Evolutionary conservation across 2,329 filamentous ascomycete genomes (phyloP).

Genomic region (Fusarium hainanense): DNA sequence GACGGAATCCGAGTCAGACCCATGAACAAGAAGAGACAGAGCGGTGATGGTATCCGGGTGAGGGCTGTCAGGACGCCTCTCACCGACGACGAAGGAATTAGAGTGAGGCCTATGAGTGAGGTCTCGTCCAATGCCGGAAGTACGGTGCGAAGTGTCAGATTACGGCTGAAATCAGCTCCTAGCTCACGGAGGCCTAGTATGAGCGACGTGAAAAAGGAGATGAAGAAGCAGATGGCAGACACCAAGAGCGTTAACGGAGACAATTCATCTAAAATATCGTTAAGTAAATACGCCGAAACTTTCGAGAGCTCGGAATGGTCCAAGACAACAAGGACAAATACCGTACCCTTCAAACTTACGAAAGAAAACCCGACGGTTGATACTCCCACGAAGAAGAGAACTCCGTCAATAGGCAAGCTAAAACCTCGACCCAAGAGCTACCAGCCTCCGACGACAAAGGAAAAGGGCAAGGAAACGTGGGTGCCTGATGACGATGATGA

Average conservation of each 20-base stretch:
- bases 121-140: slow-evolving; percentile 43
- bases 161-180: slow-evolving; percentile 46
- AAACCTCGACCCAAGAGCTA: slow-evolving; percentile 45
- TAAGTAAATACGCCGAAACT: slow-evolving; percentile 22
- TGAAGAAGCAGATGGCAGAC: slow-evolving; percentile 36
- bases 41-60: slow-evolving; percentile 52
- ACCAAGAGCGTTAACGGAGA: slow-evolving; percentile 24
- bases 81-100: slow-evolving; percentile 49
- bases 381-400: slow-evolving; percentile 54
- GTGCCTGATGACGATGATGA: slow-evolving; percentile 49
- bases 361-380: slow-evolving; percentile 54
- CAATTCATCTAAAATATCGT: slow-evolving; percentile 26
- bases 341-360: slow-evolving; percentile 45
- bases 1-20: slow-evolving; percentile 60
- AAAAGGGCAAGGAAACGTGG: slow-evolving; percentile 46
- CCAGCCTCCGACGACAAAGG: slow-evolving; percentile 34
- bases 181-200: slow-evolving; percentile 41
- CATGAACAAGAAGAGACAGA: slow-evolving; percentile 47
- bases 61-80: slow-evolving; percentile 38
- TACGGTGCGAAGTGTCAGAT: slow-evolving; percentile 42
- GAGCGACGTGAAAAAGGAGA: slow-evolving; percentile 47
- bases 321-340: neutral
- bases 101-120: slow-evolving; percentile 48
- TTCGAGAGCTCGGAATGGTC: slow-evolving; percentile 38
- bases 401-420: slow-evolving; percentile 42